phyloP scores from a whole-genome alignment of 257 asterid genomes.

The Cordia subcordata region DNA sequence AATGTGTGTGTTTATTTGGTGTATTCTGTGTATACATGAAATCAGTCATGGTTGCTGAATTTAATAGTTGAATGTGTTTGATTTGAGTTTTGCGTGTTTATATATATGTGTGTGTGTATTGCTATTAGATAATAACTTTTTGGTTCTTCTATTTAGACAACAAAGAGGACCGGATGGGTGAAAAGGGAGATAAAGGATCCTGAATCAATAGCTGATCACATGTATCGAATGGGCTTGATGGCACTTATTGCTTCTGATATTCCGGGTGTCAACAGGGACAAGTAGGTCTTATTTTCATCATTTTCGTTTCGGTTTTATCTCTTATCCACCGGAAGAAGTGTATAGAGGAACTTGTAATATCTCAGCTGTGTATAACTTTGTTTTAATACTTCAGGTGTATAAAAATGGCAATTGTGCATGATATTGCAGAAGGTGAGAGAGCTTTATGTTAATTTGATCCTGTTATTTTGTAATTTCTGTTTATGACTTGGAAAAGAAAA shows the following conservation, averaged over 20 bases:
- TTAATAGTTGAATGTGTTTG: too few species aligned
- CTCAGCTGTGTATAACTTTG: not conserved
- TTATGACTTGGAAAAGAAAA: not conserved
- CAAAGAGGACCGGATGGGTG: constrained; percentile 89
- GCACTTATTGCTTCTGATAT: constrained; percentile 76
- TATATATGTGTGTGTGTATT: too few species aligned
- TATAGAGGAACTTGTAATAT: constrained; percentile 10
- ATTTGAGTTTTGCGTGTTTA: too few species aligned
- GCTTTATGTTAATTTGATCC: constrained; percentile 1
- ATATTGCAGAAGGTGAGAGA: constrained; percentile 92
- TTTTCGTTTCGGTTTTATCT: not conserved
- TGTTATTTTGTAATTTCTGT: not conserved
- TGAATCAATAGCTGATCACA: constrained; percentile 93
- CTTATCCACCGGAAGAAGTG: constrained; percentile 1
- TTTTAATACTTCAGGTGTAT: constrained; percentile 60
- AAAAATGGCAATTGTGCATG: constrained; percentile 95
- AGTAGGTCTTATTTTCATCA: constrained; percentile 34
- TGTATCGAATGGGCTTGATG: constrained; percentile 96
- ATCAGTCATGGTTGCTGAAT: too few species aligned
- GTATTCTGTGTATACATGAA: too few species aligned
- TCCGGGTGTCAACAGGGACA: constrained; percentile 88
- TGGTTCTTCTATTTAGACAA: constrained; percentile 38
- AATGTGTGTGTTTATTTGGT: too few species aligned
- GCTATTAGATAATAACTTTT: too few species aligned
- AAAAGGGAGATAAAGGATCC: constrained; percentile 61